Conservation (phyloP, 169 alveolate species). For the Plasmodium falciparum region DNA sequence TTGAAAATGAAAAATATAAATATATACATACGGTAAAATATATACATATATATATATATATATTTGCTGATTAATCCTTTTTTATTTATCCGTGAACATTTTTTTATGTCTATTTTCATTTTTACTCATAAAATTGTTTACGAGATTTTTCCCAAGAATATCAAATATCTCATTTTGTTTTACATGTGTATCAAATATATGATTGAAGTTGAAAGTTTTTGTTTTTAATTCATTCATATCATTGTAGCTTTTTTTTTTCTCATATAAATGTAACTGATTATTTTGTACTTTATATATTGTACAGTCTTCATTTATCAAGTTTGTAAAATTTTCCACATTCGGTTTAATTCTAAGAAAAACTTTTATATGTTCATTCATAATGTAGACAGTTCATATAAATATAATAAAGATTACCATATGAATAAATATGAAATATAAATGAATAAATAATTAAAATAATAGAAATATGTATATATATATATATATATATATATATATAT, state of each 20-base stretch:
- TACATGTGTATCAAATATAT: conserved; percentile 33
- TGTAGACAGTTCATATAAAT: neutral
- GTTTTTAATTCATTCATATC: conserved; percentile 54
- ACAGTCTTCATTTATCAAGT: conserved; percentile 43
- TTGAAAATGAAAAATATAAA: conserved; percentile 5
- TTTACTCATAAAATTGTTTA: conserved; percentile 65
- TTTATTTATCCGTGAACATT: neutral
- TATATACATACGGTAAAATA: neutral
- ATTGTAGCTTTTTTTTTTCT: conserved; percentile 63
- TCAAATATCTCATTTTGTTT: conserved; percentile 65
- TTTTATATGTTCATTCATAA: conserved; percentile 57
- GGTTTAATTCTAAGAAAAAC: conserved; percentile 71
- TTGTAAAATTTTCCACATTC: conserved; percentile 39
- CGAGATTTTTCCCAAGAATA: conserved; percentile 31
- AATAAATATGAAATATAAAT: no score
- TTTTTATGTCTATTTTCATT: neutral
- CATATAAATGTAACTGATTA: conserved; percentile 58
- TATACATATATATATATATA: conserved; percentile 13
- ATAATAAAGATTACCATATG: no score
- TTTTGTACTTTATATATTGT: conserved; percentile 47
- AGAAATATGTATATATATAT: no score
- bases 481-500: no score
- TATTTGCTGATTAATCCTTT: neutral
- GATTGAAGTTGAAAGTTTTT: conserved; percentile 44
- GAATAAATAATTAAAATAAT: no score